Evolutionary conservation across 148 eudicot species (phyloP).

Genomic region (Rhododendron griersonianum): DNA sequence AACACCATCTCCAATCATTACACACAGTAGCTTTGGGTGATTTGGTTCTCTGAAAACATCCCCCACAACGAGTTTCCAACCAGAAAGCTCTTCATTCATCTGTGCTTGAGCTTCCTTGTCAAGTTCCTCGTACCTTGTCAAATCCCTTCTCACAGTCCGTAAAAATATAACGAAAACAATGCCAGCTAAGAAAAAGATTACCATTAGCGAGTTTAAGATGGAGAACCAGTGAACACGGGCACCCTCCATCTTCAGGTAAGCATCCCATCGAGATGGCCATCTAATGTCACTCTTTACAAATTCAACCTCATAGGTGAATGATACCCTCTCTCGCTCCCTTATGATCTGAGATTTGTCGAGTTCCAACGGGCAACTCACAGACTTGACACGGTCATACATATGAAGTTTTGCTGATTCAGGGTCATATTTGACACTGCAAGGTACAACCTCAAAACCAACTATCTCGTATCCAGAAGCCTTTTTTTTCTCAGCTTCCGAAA

Average conservation of each 20-base stretch:
- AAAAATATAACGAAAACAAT: slow-evolving; percentile 58
- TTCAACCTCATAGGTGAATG: slow-evolving; percentile 60
- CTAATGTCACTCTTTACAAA: slow-evolving; percentile 56
- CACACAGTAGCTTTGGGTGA: slow-evolving; percentile 44
- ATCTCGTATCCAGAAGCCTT: slow-evolving; percentile 48
- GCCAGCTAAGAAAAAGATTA: slow-evolving; percentile 59
- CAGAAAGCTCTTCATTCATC: slow-evolving; percentile 66
- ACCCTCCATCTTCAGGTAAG: slow-evolving; percentile 64
- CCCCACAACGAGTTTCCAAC: slow-evolving; percentile 77
- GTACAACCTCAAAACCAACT: slow-evolving; percentile 65
- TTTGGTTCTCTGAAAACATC: slow-evolving; percentile 66
- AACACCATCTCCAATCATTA: slow-evolving; percentile 68
- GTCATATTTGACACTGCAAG: slow-evolving; percentile 58
- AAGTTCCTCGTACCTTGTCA: slow-evolving; percentile 54
- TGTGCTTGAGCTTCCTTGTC: slow-evolving; percentile 72
- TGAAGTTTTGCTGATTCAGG: slow-evolving; percentile 49
- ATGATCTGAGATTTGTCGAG: slow-evolving; percentile 50
- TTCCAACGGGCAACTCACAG: slow-evolving; percentile 51
- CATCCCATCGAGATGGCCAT: slow-evolving; percentile 79
- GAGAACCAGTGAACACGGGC: slow-evolving; percentile 62
- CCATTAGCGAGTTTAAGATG: slow-evolving; percentile 57
- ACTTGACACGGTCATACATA: slow-evolving; percentile 32
- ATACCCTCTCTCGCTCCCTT: slow-evolving; percentile 43
- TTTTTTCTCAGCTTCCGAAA: slow-evolving; percentile 46
- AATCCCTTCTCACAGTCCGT: slow-evolving; percentile 61